Percentiles rank a stretch among this genome's conserved stretches.
These are phyloP conservation scores for Pisolithus tinctorius DNA, from an alignment of 768 basidiomycete genomes.

Conservation along the genomic window DNA sequence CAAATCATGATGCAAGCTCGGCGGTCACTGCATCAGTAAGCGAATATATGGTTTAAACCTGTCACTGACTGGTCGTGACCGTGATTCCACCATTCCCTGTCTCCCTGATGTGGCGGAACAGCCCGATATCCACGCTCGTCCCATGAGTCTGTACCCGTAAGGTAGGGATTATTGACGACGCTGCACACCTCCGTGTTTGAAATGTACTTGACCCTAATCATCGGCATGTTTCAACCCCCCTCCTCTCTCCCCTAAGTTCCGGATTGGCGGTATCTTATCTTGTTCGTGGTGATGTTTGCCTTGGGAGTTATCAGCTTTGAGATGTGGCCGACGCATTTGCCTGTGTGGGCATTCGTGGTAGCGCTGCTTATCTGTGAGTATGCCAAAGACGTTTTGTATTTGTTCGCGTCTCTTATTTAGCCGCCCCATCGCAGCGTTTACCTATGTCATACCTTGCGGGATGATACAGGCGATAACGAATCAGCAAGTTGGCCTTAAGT, in stretches of 20 bases:
- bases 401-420: neutral
- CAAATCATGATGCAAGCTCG: conserved; percentile 70
- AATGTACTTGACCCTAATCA: no score
- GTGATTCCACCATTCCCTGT: no score
- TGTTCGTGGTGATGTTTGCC: no score
- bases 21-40: no score
- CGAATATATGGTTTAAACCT: no score
- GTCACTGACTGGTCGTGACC: no score
- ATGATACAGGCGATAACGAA: conserved; percentile 78
- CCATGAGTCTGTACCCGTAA: conserved; percentile 51
- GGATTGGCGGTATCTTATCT: no score
- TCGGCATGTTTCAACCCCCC: no score
- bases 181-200: no score
- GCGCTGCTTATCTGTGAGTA: conserved; percentile 36
- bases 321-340: conserved; percentile 51
- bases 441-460: conserved; percentile 75
- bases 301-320: conserved; percentile 57
- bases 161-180: conserved; percentile 51
- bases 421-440: conserved; percentile 27
- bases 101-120: conserved; percentile 78
- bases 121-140: conserved; percentile 61
- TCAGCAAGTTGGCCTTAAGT: conserved; percentile 60
- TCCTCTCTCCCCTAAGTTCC: no score
- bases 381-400: neutral
- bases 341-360: conserved; percentile 39